Percentiles rank a stretch among this genome's conserved stretches.
phyloP scores from a whole-genome alignment of 2,329 filamentous ascomycete genomes.

The Metarhizium album region DNA sequence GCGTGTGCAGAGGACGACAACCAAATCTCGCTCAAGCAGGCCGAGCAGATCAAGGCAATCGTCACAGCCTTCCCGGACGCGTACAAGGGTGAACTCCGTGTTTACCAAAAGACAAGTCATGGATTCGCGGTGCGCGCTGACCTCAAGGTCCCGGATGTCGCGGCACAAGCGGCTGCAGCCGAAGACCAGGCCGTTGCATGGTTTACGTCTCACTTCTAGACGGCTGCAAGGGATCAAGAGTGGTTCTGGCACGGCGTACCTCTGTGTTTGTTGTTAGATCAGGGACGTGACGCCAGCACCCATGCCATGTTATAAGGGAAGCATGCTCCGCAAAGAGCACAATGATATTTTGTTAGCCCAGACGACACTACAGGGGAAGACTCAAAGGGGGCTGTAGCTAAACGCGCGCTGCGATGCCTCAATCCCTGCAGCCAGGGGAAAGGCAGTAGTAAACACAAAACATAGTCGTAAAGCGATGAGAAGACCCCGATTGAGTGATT shows the following conservation, averaged over 20 bases:
- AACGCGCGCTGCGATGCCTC: too few relatives aligned
- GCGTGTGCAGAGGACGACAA: constrained; percentile 35
- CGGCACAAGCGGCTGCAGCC: constrained; percentile 17
- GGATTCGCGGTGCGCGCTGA: constrained; percentile 30
- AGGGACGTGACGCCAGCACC: neutral
- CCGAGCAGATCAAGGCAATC: constrained; percentile 22
- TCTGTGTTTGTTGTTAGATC: too few relatives aligned
- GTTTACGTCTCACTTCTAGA: constrained; percentile 18
- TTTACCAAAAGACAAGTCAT: constrained; percentile 29
- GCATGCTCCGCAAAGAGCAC: neutral
- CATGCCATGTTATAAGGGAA: neutral
- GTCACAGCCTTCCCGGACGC: constrained; percentile 23
- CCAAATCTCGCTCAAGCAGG: constrained; percentile 21
- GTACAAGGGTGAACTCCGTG: constrained; percentile 23
- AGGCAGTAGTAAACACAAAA: too few relatives aligned
- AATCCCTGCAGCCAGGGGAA: too few relatives aligned
- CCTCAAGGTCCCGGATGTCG: constrained; percentile 12
- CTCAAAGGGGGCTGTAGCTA: too few relatives aligned
- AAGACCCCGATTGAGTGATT: too few relatives aligned
- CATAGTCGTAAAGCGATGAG: too few relatives aligned
- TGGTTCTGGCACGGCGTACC: neutral
- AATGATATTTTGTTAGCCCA: too few relatives aligned
- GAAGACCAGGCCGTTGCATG: constrained; percentile 24
- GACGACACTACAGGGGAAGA: too few relatives aligned
- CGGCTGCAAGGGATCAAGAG: neutral